These are phyloP conservation scores for Botryotinia globosa DNA, from an alignment of 2,329 filamentous ascomycete genomes.

Conservation along the genomic window DNA sequence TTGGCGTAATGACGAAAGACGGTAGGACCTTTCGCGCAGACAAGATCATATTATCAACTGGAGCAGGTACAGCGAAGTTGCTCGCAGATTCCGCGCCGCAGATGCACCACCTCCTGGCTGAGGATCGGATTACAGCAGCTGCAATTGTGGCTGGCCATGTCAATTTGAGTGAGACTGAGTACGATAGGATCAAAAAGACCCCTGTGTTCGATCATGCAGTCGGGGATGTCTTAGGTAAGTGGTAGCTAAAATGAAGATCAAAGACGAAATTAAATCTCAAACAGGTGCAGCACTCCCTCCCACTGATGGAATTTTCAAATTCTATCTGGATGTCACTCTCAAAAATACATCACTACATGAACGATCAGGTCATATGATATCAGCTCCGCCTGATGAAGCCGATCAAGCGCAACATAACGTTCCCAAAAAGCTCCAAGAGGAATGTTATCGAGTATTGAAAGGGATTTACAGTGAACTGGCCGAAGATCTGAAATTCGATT, in stretches of 20 bases:
- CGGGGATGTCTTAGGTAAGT: constrained; percentile 44
- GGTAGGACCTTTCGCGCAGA: constrained; percentile 50
- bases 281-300: constrained; percentile 44
- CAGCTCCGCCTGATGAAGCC: constrained; percentile 46
- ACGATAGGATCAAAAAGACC: constrained; percentile 47
- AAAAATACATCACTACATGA: constrained; percentile 51
- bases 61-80: constrained; percentile 54
- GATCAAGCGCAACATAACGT: constrained; percentile 46
- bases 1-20: constrained; percentile 49
- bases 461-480: constrained; percentile 45
- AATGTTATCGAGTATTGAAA: constrained; percentile 43
- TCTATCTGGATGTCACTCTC: constrained; percentile 59
- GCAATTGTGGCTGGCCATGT: constrained; percentile 52
- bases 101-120: constrained; percentile 51
- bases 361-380: constrained; percentile 50
- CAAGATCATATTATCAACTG: constrained; percentile 53
- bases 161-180: constrained; percentile 46
- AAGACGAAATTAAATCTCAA: not conserved
- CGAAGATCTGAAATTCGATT: constrained; percentile 42
- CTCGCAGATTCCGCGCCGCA: constrained; percentile 51
- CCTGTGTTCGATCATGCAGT: constrained; percentile 53
- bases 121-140: constrained; percentile 53
- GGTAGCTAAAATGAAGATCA: not conserved
- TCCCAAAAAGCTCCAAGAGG: constrained; percentile 43
- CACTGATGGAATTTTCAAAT: constrained; percentile 53